A percentile compares a stretch with the other conserved stretches of the same genome.
These are phyloP conservation scores for Metschnikowia picachoensis DNA, from an alignment of 805 yeast genomes.

Conservation along the genomic window DNA sequence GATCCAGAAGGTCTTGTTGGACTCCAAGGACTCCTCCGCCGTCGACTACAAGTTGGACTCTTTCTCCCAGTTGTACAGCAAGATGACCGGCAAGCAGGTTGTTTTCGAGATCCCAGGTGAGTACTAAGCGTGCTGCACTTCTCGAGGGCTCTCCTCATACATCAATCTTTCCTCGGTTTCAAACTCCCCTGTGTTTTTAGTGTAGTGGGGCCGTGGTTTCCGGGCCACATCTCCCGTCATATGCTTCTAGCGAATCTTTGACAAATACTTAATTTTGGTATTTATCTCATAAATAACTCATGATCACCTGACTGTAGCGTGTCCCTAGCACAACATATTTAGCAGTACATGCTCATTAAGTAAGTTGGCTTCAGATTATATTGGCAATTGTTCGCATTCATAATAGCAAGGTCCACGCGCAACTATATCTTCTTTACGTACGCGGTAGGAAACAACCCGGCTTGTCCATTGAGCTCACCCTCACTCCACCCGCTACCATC, in stretches of 20 bases:
- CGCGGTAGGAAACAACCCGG: slow-evolving; percentile 76
- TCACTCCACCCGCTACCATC: slow-evolving; percentile 94
- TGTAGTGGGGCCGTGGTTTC: slow-evolving; percentile 16
- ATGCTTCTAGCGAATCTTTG: slow-evolving; percentile 19
- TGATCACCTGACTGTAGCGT: slow-evolving; percentile 6
- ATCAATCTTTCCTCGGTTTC: slow-evolving; percentile 12
- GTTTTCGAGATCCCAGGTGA: slow-evolving; percentile 83
- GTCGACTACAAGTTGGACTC: slow-evolving; percentile 99
- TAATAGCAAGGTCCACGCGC: too few species aligned
- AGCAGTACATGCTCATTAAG: too few species aligned
- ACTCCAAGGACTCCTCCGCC: slow-evolving; percentile 94
- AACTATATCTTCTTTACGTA: slow-evolving; percentile 48
- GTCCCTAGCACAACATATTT: too few species aligned
- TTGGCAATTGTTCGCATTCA: too few species aligned
- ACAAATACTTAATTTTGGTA: slow-evolving; percentile 21
- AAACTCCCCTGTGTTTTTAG: slow-evolving; percentile 18
- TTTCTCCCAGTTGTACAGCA: slow-evolving; percentile 97
- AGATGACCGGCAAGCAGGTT: slow-evolving; percentile 99
- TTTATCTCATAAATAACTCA: slow-evolving; percentile 22
- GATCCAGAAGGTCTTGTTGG: slow-evolving; percentile 95
- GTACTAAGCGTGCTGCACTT: slow-evolving; percentile 25
- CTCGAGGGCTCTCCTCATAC: slow-evolving; percentile 5
- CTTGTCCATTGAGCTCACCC: slow-evolving; percentile 67
- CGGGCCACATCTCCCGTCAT: slow-evolving; percentile 14
- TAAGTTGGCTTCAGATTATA: too few species aligned